Percentiles rank a stretch among this genome's conserved stretches.
phyloP scores from a whole-genome alignment of 768 basidiomycete genomes.

The Hypsizygus marmoreus region DNA sequence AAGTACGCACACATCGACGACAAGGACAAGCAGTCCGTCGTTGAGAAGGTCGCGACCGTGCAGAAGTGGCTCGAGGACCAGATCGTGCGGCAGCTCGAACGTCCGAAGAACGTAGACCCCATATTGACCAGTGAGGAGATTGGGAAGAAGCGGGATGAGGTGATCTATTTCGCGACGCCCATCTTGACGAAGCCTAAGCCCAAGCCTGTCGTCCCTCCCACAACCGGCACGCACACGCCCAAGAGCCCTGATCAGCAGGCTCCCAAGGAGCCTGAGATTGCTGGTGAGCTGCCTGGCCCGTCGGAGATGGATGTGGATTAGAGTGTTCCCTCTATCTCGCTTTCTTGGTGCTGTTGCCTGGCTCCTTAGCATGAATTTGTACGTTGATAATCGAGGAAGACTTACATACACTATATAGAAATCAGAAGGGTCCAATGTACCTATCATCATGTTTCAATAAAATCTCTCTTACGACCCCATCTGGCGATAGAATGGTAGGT shows the following conservation, averaged over 20 bases:
- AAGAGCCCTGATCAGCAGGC: constrained; percentile 56
- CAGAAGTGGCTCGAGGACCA: constrained; percentile 98
- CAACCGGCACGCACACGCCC: constrained; percentile 72
- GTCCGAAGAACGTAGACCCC: constrained; percentile 86
- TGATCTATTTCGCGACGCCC: constrained; percentile 86
- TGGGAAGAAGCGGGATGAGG: constrained; percentile 88
- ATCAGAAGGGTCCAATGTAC: constrained; percentile 16
- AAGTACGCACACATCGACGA: constrained; percentile 88
- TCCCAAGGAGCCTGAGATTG: constrained; percentile 31
- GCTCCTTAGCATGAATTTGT: constrained; percentile 9
- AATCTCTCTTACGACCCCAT: not conserved
- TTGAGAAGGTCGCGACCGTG: constrained; percentile 87
- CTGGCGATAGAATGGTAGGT: too few relatives aligned
- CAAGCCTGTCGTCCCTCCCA: constrained; percentile 70
- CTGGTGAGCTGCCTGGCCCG: constrained; percentile 48
- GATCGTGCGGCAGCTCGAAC: constrained; percentile 83
- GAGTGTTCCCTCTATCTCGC: constrained; percentile 9
- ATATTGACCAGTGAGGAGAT: constrained; percentile 82
- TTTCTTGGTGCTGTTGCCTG: not conserved
- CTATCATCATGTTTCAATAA: constrained; percentile 8
- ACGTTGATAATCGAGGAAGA: constrained; percentile 17
- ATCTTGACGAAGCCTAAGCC: constrained; percentile 95
- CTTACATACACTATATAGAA: constrained; percentile 19
- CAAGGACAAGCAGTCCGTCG: constrained; percentile 80
- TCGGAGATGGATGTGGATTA: constrained; percentile 89